Base-by-base conservation (phyloP, 2,329 filamentous ascomycete species). In the Colletotrichum orchidophilum region DNA sequence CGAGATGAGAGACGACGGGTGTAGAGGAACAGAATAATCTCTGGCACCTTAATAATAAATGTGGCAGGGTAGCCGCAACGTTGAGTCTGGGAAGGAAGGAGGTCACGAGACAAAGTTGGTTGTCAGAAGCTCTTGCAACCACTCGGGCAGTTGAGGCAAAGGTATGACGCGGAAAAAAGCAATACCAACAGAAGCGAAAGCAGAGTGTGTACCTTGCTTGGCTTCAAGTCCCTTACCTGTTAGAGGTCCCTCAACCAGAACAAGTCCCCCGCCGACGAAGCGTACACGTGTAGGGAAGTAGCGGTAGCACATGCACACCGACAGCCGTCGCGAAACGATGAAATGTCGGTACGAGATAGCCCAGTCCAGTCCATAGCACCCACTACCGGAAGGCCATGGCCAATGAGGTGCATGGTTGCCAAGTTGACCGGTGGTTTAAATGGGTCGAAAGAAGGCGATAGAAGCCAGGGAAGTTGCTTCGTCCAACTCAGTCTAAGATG, bases 21-120 rank as follows among this genome's bases (percentile, higher is more conserved):
- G 42, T 39, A 63, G 42, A 21, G 29, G 24, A n/a, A 35, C 21
- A 49, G 60, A 49, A 49, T 35, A 46, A 59, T 42, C 53, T 71
- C 46, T 53, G 39, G 52, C 26, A 35, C 26, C n/a, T 63, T 68
- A 46, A 46, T n/a, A 39, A 68, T 33, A 27, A 59, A 63, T 39
- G 65, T 59, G 27, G 42, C 39, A 67, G 64, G 49, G 49, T n/a
- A 67, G 35, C 33, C 15, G 53, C 29, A 62, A 53, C 42, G 26
- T 58, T 59, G n/a, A 58, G 52, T 59, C 59, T 50, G 68, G 60
- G 27, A 71, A 53, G 67, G 71, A 63, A 73, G 63, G 35, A 31
- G 58, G 71, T 73, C 71, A 73, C 67, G 67, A 71, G 67, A 73
- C 71, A 64, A 60, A 53, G 57, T 69, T 71, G 24, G 57, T 69